Percentiles rank a stretch among this genome's conserved stretches.
Evolutionary conservation across 768 basidiomycete genomes (phyloP).

Genomic region (Amanita pseudoporphyria): DNA sequence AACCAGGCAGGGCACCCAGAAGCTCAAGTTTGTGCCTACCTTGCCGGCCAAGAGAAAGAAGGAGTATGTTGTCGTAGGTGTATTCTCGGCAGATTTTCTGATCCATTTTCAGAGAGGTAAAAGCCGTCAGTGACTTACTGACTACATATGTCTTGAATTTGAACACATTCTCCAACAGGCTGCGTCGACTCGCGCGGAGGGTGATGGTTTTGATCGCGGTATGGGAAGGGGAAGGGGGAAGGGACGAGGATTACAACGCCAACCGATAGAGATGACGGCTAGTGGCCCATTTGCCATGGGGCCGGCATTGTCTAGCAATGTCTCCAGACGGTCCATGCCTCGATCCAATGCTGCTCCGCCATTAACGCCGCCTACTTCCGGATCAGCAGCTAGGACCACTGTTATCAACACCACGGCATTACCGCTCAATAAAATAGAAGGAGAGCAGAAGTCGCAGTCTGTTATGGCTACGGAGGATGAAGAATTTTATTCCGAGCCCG

Average conservation of each 20-base stretch:
- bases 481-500: conserved; percentile 78
- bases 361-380: conserved; percentile 28
- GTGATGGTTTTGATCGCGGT: conserved; percentile 36
- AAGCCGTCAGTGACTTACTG: conserved; percentile 18
- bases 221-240: conserved; percentile 44
- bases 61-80: conserved; percentile 44
- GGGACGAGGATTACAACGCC: conserved; percentile 40
- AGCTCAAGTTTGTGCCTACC: conserved; percentile 74
- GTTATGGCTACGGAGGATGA: conserved; percentile 35
- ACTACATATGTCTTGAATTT: conserved; percentile 18
- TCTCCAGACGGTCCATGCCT: conserved; percentile 38
- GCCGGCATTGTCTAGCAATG: conserved; percentile 56
- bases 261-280: conserved; percentile 66
- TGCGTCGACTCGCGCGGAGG: conserved; percentile 9
- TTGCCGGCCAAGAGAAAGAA: conserved; percentile 70
- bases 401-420: conserved; percentile 43
- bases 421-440: conserved; percentile 33
- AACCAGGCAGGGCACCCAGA: conserved; percentile 65
- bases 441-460: conserved; percentile 14
- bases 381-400: conserved; percentile 35
- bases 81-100: conserved; percentile 6
- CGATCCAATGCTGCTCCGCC: conserved; percentile 49
- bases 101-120: conserved; percentile 34
- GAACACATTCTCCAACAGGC: conserved; percentile 6
- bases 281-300: conserved; percentile 87